Percentiles rank a stretch among this genome's conserved stretches.
Evolutionary conservation across 2,329 filamentous ascomycete species (phyloP).

Genomic region (Botryosphaeria dothidea): DNA sequence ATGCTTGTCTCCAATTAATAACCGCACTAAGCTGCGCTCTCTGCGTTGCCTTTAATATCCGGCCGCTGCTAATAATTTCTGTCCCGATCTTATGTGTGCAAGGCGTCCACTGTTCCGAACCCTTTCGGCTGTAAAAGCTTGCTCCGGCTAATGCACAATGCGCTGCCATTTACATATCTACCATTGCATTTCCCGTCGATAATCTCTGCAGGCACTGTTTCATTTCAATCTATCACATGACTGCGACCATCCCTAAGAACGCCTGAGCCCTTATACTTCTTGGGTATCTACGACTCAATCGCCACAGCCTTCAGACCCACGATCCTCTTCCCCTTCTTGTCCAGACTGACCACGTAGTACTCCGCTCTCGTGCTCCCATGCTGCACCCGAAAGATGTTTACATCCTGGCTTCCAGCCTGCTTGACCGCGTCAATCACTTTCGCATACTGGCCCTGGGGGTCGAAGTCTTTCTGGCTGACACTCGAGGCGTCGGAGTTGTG

Average conservation of each 20-base stretch:
- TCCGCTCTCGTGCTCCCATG: conserved; percentile 66
- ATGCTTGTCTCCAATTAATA: background rate
- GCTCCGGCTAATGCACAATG: background rate
- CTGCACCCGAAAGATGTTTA: conserved; percentile 73
- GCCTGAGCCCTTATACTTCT: background rate
- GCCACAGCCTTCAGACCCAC: conserved; percentile 78
- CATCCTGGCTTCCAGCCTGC: conserved; percentile 61
- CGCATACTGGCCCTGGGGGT: conserved; percentile 69
- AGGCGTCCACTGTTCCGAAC: background rate
- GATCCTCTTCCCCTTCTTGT: conserved; percentile 60
- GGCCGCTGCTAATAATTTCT: background rate
- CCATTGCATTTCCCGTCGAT: background rate
- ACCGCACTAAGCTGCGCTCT: background rate
- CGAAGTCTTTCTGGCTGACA: conserved; percentile 70
- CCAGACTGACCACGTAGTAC: conserved; percentile 75
- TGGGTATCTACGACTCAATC: conserved; percentile 58
- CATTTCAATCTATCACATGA: background rate
- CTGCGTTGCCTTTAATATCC: background rate
- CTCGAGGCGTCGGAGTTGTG: conserved; percentile 60
- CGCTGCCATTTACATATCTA: background rate
- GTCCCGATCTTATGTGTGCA: background rate
- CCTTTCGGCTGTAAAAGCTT: background rate
- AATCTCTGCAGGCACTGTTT: background rate
- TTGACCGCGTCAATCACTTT: conserved; percentile 69
- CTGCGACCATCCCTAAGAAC: background rate